Percentiles rank a stretch among this genome's conserved stretches.
Conservation (phyloP, 2,329 filamentous ascomycete genomes). For the Stemphylium vesicarium region DNA sequence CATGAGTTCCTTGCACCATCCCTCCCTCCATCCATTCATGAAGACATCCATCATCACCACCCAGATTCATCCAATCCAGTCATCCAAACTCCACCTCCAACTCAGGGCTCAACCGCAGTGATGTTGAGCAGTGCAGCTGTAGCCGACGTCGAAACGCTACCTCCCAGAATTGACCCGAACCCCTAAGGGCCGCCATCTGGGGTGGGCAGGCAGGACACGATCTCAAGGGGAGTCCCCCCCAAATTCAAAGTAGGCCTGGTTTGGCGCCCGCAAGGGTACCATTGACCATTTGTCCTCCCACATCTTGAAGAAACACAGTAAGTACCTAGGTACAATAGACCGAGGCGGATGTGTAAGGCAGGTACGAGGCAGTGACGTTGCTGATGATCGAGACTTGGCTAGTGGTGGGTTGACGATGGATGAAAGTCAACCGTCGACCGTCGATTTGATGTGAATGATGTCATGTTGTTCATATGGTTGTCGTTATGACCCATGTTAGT, state of each 20-base stretch:
- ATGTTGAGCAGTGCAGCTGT: neutral
- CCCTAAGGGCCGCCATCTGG: neutral
- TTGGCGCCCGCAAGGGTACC: slow-evolving; percentile 3
- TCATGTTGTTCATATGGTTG: neutral
- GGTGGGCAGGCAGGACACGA: neutral
- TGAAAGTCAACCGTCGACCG: neutral
- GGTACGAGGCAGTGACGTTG: too few relatives aligned
- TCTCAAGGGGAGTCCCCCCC: neutral
- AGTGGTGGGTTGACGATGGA: neutral
- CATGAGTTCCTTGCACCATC: neutral
- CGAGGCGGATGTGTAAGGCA: too few relatives aligned
- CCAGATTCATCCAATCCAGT: neutral
- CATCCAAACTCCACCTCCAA: neutral
- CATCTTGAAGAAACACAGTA: slow-evolving; percentile 9
- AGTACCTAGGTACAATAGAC: too few relatives aligned
- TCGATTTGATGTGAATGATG: neutral
- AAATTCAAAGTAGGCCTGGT: slow-evolving; percentile 12
- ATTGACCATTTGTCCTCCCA: slow-evolving; percentile 18
- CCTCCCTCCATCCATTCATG: neutral
- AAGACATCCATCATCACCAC: neutral
- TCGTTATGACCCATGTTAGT: neutral
- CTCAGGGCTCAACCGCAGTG: neutral
- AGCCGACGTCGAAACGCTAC: neutral
- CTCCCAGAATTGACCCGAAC: slow-evolving; percentile 2
- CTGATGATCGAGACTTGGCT: neutral